Conservation (phyloP, 768 basidiomycete genomes). For the Gautieria morchelliformis region DNA sequence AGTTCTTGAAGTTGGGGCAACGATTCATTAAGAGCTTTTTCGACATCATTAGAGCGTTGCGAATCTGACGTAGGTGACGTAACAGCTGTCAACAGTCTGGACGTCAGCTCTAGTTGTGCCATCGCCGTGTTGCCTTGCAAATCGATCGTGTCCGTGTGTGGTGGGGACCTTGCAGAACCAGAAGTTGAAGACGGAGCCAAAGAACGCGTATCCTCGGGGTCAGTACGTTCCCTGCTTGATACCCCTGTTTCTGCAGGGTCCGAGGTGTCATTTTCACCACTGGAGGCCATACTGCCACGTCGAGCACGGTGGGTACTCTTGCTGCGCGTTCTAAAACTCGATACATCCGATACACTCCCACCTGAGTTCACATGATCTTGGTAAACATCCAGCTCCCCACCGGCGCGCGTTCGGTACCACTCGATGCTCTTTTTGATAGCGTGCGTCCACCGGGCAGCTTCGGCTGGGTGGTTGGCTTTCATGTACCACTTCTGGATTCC, state of each 20-base stretch:
- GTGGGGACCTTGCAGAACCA: slow-evolving; percentile 25
- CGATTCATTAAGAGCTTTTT: slow-evolving; percentile 49
- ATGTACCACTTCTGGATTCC: slow-evolving; percentile 70
- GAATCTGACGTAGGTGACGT: slow-evolving; percentile 20
- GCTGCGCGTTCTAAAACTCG: not conserved
- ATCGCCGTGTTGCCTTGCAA: slow-evolving; percentile 59
- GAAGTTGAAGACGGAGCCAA: slow-evolving; percentile 3
- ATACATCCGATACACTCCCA: not conserved
- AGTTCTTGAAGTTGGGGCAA: slow-evolving; percentile 46
- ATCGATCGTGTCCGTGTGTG: slow-evolving; percentile 49
- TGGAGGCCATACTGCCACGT: not conserved
- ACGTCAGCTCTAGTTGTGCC: slow-evolving; percentile 72
- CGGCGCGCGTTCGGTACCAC: slow-evolving; percentile 32
- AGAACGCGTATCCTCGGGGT: slow-evolving; percentile 2
- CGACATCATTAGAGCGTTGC: slow-evolving; percentile 7
- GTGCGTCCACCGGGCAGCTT: slow-evolving; percentile 81
- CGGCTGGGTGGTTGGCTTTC: slow-evolving; percentile 79
- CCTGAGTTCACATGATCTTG: not conserved
- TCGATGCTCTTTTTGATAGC: slow-evolving; percentile 69
- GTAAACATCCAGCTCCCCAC: not conserved
- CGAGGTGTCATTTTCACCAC: not conserved
- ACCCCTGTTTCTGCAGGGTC: not conserved
- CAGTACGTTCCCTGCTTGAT: not conserved
- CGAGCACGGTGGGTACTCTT: not conserved
- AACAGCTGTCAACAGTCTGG: slow-evolving; percentile 50